Evolutionary conservation across 192 early-diverging fungal genomes (phyloP).

Genomic region (Coemansia sp.): DNA sequence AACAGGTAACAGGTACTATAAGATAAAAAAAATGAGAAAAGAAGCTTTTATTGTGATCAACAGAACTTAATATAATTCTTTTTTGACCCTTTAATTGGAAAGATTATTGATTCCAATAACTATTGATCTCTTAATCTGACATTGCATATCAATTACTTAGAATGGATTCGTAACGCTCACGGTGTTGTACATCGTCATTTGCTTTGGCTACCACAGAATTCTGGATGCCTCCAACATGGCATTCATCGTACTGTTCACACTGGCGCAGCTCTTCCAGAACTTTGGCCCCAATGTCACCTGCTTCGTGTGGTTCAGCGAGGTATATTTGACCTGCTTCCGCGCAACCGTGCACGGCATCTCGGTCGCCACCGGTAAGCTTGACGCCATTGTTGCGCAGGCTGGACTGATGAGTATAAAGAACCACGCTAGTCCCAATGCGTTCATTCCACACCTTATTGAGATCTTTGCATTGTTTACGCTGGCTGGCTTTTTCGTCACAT

Average conservation of each 20-base stretch:
- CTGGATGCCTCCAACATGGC: conserved; percentile 51
- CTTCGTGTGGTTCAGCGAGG: too few relatives aligned
- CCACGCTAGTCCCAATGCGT: too few relatives aligned
- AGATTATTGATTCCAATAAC: too few relatives aligned
- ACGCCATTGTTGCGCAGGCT: conserved; percentile 69
- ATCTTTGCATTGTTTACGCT: too few relatives aligned
- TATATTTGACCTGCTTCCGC: conserved; percentile 65
- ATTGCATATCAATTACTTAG: too few relatives aligned
- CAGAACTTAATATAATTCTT: too few relatives aligned
- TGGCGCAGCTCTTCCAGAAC: conserved; percentile 17
- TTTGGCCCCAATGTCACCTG: conserved; percentile 14
- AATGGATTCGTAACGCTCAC: conserved; percentile 74
- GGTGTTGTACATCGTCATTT: conserved; percentile 70
- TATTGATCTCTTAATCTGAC: too few relatives aligned
- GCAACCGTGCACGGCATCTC: conserved; percentile 78
- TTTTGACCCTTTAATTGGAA: too few relatives aligned
- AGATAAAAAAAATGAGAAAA: too few relatives aligned
- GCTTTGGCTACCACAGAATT: conserved; percentile 67
- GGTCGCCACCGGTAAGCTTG: conserved; percentile 75
- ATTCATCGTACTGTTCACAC: conserved; percentile 63
- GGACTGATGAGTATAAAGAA: conserved; percentile 39
- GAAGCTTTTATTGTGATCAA: too few relatives aligned
- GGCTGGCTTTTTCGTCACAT: too few relatives aligned
- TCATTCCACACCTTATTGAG: too few relatives aligned
- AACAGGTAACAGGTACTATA: neutral